phyloP scores from a whole-genome alignment of 1,284 basidiomycete genomes.

The Xanthoconium separans region DNA sequence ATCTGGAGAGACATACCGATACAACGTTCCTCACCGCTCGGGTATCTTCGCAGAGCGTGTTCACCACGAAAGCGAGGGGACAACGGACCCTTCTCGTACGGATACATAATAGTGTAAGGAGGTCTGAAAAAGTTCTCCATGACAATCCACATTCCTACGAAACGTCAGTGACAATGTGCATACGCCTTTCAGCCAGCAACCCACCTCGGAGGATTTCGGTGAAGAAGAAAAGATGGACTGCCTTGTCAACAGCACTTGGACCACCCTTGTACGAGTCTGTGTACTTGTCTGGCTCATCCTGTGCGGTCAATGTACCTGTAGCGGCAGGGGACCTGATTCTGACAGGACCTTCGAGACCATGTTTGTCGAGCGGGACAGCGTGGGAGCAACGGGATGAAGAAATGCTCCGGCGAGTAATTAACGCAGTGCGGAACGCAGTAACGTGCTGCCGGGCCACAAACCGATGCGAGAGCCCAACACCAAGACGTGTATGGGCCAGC shows the following conservation, averaged over 20 bases:
- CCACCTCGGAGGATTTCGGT: slow-evolving; percentile 95
- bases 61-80: slow-evolving; percentile 99
- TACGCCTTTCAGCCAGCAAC: slow-evolving; percentile 23
- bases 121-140: slow-evolving; percentile 96
- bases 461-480: slow-evolving; percentile 36
- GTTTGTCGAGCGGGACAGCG: slow-evolving; percentile 22
- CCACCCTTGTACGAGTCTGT: slow-evolving; percentile 72
- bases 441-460: slow-evolving; percentile 25
- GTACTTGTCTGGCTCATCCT: slow-evolving; percentile 50
- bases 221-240: slow-evolving; percentile 96
- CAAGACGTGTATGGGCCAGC: slow-evolving; percentile 35
- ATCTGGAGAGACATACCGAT: slow-evolving; percentile 65
- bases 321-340: slow-evolving; percentile 38
- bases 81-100: slow-evolving; percentile 97
- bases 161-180: slow-evolving; percentile 3
- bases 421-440: slow-evolving; percentile 33
- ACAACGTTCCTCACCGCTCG: slow-evolving; percentile 98
- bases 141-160: slow-evolving; percentile 97
- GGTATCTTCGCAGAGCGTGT: slow-evolving; percentile 97
- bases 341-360: slow-evolving; percentile 24
- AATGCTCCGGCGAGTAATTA: slow-evolving; percentile 43
- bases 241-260: slow-evolving; percentile 92
- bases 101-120: slow-evolving; percentile 98
- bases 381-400: slow-evolving; percentile 24
- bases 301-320: slow-evolving; percentile 38